Percentiles rank a stretch among this genome's conserved stretches.
Conservation (phyloP, 495 filamentous ascomycete genomes). For the Bathelium albidoporum region DNA sequence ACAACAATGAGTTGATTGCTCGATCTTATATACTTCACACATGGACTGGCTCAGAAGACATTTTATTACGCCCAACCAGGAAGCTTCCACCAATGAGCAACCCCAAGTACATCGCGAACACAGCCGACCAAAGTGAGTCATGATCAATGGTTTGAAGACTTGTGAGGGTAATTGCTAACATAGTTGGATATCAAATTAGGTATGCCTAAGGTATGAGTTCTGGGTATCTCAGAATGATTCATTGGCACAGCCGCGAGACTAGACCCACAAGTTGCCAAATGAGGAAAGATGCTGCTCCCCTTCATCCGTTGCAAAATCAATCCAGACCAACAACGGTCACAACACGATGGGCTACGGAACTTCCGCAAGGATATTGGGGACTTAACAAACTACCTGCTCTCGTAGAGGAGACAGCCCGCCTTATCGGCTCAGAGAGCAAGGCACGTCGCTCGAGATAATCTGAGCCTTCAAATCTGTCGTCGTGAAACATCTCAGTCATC, state of each 20-base stretch:
- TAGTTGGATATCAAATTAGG: constrained; percentile 3
- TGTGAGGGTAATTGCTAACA: constrained; percentile 5
- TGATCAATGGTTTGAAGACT: constrained; percentile 4
- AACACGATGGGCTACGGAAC: background rate
- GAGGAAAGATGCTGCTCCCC: background rate
- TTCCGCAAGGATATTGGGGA: background rate
- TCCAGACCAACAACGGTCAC: background rate
- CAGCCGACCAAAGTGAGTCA: constrained; percentile 11
- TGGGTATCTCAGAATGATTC: constrained; percentile 10
- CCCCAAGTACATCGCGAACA: constrained; percentile 7
- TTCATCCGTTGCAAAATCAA: background rate
- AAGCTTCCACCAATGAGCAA: constrained; percentile 8
- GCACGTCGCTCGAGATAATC: too few species aligned
- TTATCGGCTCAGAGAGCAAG: too few species aligned
- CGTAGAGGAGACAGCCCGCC: too few species aligned
- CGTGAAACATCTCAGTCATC: too few species aligned
- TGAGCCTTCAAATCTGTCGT: too few species aligned
- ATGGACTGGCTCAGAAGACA: constrained; percentile 10
- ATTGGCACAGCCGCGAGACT: background rate
- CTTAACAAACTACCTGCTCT: background rate
- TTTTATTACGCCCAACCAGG: constrained; percentile 7
- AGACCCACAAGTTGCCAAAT: constrained; percentile 1
- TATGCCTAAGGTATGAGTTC: constrained; percentile 9
- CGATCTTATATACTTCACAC: constrained; percentile 10
- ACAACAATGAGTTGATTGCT: constrained; percentile 12